Conservation (phyloP, 2,329 filamentous ascomycete species). For the Trichoderma harzianum region DNA sequence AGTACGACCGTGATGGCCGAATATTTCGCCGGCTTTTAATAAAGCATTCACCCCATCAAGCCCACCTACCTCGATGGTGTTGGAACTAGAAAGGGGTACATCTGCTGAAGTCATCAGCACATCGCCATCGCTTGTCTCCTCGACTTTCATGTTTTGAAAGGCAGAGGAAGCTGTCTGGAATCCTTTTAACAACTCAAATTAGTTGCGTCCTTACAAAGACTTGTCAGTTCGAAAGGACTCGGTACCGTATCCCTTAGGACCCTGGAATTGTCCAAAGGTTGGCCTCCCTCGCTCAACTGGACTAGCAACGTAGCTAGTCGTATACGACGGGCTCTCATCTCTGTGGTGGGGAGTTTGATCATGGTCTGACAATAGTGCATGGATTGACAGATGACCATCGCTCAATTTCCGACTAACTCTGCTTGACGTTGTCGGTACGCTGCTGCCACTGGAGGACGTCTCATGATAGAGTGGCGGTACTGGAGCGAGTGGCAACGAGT, state of each 20-base stretch:
- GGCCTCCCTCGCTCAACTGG: conserved; percentile 27
- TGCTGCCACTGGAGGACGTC: conserved; percentile 43
- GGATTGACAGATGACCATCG: conserved; percentile 53
- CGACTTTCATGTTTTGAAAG: conserved; percentile 31
- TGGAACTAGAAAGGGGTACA: conserved; percentile 20
- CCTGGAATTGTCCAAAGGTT: conserved; percentile 24
- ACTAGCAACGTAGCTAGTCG: conserved; percentile 23
- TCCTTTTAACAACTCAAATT: conserved; percentile 29
- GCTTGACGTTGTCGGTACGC: conserved; percentile 37
- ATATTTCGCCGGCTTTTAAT: conserved; percentile 57
- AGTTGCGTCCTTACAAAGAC: conserved; percentile 26
- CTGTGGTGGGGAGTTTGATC: conserved; percentile 21
- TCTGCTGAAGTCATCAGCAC: conserved; percentile 32
- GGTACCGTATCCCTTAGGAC: conserved; percentile 37
- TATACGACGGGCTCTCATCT: conserved; percentile 20
- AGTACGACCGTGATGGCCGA: conserved; percentile 41
- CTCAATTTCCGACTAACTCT: conserved; percentile 41
- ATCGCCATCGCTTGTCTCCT: conserved; percentile 30
- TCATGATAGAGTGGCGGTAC: conserved; percentile 45
- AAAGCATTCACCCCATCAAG: conserved; percentile 60
- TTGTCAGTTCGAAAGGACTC: conserved; percentile 20
- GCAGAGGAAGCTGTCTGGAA: conserved; percentile 34
- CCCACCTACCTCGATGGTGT: conserved; percentile 25
- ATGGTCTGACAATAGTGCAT: conserved; percentile 48
- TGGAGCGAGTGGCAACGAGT: conserved; percentile 29